Percentiles rank a stretch among this genome's conserved stretches.
phyloP scores from a whole-genome alignment of 805 yeast species.

The Spathaspora passalidarum region DNA sequence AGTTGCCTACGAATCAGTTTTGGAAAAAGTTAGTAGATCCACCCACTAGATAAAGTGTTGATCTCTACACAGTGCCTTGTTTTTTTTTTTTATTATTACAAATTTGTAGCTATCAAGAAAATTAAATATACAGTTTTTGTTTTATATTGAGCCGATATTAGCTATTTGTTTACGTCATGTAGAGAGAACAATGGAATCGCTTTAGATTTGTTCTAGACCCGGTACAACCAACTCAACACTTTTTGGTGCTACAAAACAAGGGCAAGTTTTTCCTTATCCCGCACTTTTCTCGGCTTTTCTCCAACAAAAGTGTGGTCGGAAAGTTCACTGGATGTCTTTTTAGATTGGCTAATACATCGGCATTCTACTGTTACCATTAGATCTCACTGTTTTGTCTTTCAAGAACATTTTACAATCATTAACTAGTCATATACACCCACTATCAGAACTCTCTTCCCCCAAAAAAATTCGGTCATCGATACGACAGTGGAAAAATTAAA shows the following conservation, averaged over 20 bases:
- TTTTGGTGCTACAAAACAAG: neutral
- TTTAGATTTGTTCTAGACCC: too few species aligned
- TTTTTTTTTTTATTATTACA: neutral
- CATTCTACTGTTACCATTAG: too few species aligned
- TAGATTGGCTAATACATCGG: too few species aligned
- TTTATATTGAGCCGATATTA: too few species aligned
- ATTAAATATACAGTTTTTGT: neutral
- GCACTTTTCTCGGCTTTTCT: neutral
- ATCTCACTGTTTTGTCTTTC: too few species aligned
- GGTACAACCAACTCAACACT: too few species aligned
- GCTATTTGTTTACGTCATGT: neutral
- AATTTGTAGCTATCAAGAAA: neutral
- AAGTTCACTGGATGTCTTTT: too few species aligned
- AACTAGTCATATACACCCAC: too few species aligned
- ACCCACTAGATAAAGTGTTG: too few species aligned
- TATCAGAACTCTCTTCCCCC: too few species aligned
- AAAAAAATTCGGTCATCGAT: neutral
- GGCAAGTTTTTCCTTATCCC: neutral
- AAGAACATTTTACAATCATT: too few species aligned
- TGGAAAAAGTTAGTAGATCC: slow-evolving; percentile 85
- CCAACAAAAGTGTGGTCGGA: neutral
- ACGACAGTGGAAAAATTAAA: neutral
- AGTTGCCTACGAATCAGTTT: slow-evolving; percentile 90
- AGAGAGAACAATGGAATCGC: neutral
- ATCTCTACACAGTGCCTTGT: neutral